Evolutionary conservation across 257 asterid genomes (phyloP).

Genomic region (Scutellaria barbata): DNA sequence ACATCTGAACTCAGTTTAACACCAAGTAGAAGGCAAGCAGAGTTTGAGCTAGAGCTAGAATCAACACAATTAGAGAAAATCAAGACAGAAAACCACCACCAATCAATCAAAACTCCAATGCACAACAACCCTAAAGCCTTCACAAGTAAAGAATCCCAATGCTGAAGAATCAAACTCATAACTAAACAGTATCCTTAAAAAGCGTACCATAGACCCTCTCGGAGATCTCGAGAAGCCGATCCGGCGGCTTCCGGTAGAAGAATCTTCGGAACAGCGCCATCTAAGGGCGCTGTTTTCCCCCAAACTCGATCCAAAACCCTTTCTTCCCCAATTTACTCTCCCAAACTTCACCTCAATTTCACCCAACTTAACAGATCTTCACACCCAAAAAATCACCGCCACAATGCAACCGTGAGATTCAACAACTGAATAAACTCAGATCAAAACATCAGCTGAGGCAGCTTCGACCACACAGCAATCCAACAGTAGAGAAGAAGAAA

Average conservation of each 20-base stretch:
- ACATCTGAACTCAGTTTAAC: conserved; percentile 14
- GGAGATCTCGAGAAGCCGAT: conserved; percentile 98
- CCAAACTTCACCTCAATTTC: conserved; percentile 38
- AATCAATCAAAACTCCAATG: conserved; percentile 26
- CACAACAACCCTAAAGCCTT: conserved; percentile 23
- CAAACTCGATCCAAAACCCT: conserved; percentile 66
- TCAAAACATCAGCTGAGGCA: conserved; percentile 28
- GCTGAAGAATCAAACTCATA: conserved; percentile 30
- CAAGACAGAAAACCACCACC: conserved; percentile 23
- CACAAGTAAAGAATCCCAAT: conserved; percentile 19
- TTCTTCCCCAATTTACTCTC: conserved; percentile 35
- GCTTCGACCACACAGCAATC: conserved; percentile 38
- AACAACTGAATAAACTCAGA: conserved; percentile 33
- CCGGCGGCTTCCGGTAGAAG: conserved; percentile 99
- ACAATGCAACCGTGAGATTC: conserved; percentile 39
- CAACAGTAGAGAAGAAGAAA: conserved; percentile 35
- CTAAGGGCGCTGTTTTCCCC: conserved; percentile 88
- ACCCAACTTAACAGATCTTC: conserved; percentile 50
- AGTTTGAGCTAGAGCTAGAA: conserved; percentile 28
- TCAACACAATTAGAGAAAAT: conserved; percentile 23
- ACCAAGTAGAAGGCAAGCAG: conserved; percentile 20
- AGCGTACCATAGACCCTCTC: conserved; percentile 95
- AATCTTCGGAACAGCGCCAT: conserved; percentile 99
- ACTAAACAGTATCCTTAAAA: conserved; percentile 12
- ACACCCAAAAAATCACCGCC: conserved; percentile 38